Evolutionary conservation across 2,329 filamentous ascomycete species (phyloP).

Genomic region (Hymenoscyphus salicellus): DNA sequence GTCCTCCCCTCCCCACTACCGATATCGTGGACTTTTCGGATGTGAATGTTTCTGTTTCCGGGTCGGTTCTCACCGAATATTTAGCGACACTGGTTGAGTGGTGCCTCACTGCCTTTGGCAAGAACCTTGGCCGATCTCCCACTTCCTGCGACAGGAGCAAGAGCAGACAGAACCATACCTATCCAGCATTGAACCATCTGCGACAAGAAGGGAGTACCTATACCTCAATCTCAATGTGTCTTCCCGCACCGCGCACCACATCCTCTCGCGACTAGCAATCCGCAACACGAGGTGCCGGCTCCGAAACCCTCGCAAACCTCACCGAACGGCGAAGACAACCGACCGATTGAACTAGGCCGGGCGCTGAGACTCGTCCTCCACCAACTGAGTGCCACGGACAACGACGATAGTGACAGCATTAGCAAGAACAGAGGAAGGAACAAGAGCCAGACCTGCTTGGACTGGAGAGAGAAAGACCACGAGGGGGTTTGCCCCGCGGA

Average conservation of each 20-base stretch:
- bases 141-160: slow-evolving; percentile 2
- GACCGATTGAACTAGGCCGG: background rate
- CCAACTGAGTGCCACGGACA: background rate
- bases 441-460: background rate
- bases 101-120: slow-evolving; percentile 3
- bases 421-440: background rate
- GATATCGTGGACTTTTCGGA: background rate
- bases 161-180: background rate
- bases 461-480: background rate
- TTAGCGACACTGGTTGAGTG: background rate
- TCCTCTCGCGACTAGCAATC: background rate
- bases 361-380: background rate
- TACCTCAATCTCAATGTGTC: background rate
- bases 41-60: background rate
- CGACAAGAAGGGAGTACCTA: background rate
- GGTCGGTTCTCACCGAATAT: slow-evolving; percentile 1
- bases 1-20: background rate
- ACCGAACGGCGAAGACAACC: background rate
- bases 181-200: background rate
- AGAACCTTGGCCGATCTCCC: slow-evolving; percentile 2
- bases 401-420: background rate
- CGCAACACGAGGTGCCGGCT: background rate
- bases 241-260: background rate
- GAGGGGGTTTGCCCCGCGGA: slow-evolving; percentile 3
- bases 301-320: slow-evolving; percentile 1